These are phyloP conservation scores for Cytospora paraplurivora DNA, from an alignment of 2,329 filamentous ascomycete species.

Conservation along the genomic window DNA sequence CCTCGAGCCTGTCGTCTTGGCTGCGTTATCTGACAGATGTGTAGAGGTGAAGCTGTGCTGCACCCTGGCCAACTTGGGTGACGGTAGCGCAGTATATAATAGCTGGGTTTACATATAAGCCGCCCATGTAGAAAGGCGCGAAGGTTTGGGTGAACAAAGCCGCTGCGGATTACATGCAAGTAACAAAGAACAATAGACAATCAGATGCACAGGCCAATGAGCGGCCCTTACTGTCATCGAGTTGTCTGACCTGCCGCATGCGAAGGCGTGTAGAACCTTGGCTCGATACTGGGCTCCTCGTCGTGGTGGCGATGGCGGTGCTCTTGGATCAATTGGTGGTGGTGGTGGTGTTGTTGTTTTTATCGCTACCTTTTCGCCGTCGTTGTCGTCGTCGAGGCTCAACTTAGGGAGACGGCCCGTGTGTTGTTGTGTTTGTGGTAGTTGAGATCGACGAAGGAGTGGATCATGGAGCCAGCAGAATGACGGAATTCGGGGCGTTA, in stretches of 20 bases:
- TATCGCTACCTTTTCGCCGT: not conserved
- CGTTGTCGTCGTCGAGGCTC: constrained; percentile 1
- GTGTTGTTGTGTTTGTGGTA: constrained; percentile 12
- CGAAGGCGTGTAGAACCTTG: not conserved
- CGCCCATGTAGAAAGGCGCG: not conserved
- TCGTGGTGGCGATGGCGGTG: not conserved
- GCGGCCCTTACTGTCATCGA: not conserved
- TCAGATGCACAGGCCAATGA: not conserved
- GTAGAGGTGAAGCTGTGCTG: not conserved
- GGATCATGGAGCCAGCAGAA: not conserved
- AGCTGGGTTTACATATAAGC: not conserved
- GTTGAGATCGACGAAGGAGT: constrained; percentile 6
- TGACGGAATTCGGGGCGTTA: constrained; percentile 2
- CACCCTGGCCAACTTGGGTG: not conserved
- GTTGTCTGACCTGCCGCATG: constrained; percentile 4
- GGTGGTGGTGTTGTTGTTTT: no score
- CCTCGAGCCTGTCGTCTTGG: not conserved
- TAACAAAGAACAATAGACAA: not conserved
- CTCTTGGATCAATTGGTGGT: no score
- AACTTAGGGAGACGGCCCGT: constrained; percentile 11
- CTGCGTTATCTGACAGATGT: not conserved
- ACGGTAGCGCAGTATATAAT: not conserved
- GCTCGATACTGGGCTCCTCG: not conserved
- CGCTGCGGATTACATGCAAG: not conserved
- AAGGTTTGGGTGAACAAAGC: not conserved